Conservation (phyloP, 768 basidiomycete species). For the Agrocybe praecox region DNA sequence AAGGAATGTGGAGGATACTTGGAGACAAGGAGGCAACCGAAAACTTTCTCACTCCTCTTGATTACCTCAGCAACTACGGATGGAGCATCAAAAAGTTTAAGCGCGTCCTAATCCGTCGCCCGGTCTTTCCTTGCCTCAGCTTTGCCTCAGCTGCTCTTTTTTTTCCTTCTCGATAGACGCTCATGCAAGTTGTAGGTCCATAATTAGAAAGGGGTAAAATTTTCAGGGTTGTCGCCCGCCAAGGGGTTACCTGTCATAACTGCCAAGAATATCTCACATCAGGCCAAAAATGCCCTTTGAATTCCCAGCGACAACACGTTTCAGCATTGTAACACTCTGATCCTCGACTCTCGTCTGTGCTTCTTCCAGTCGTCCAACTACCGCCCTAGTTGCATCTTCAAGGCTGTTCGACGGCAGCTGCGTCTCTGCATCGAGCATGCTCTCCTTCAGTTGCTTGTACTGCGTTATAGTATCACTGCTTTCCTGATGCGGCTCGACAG, state of each 20-base stretch:
- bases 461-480: conserved; percentile 18
- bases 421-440: conserved; percentile 31
- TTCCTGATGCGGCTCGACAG: conserved; percentile 14
- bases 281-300: not conserved
- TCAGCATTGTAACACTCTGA: conserved; percentile 33
- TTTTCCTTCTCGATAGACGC: not conserved
- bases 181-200: not conserved
- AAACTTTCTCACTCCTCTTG: conserved; percentile 18
- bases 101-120: not conserved
- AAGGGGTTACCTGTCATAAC: not conserved
- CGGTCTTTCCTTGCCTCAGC: conserved; percentile 30
- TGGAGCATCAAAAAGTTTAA: not conserved
- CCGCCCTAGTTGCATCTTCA: conserved; percentile 46
- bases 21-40: conserved; percentile 5
- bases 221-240: not conserved
- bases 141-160: conserved; percentile 20
- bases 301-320: conserved; percentile 12
- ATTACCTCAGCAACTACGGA: conserved; percentile 18
- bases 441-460: conserved; percentile 47
- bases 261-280: not conserved
- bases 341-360: conserved; percentile 42
- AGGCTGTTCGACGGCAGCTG: conserved; percentile 33
- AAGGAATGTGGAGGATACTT: not conserved
- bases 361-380: conserved; percentile 54
- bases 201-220: not conserved